phyloP scores from a whole-genome alignment of 2,329 filamentous ascomycete species.

The Clarireedia paspali region DNA sequence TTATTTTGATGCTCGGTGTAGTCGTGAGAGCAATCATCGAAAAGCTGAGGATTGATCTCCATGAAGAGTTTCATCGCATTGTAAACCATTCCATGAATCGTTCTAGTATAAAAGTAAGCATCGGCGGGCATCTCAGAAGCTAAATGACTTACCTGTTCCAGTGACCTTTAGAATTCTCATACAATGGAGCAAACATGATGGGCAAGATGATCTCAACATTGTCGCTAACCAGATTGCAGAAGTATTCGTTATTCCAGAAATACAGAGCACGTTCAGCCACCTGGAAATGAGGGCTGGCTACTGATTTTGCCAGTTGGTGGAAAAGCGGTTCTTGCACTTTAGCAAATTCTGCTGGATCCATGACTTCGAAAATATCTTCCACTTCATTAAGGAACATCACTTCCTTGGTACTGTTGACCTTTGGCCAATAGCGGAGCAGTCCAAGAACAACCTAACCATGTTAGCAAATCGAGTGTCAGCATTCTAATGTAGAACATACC shows the following conservation, averaged over 20 bases:
- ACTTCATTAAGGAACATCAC: slow-evolving; percentile 99
- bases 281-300: slow-evolving; percentile 97
- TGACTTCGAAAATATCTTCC: slow-evolving; percentile 98
- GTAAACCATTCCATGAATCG: slow-evolving; percentile 99
- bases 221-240: slow-evolving; percentile 97
- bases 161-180: slow-evolving; percentile 98
- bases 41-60: slow-evolving; percentile 98
- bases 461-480: slow-evolving; percentile 9
- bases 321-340: slow-evolving; percentile 98
- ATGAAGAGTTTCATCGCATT: slow-evolving; percentile 99
- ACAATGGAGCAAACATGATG: slow-evolving; percentile 98
- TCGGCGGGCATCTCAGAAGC: slow-evolving; percentile 3
- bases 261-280: slow-evolving; percentile 95
- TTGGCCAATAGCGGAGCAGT: slow-evolving; percentile 93
- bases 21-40: slow-evolving; percentile 96
- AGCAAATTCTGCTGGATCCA: slow-evolving; percentile 97
- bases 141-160: slow-evolving; percentile 68
- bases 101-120: slow-evolving; percentile 49
- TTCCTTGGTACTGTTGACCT: slow-evolving; percentile 98
- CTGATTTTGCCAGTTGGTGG: slow-evolving; percentile 94
- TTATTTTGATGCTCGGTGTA: slow-evolving; percentile 96
- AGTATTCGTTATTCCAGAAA: slow-evolving; percentile 99
- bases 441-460: slow-evolving; percentile 73
- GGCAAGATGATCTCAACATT: slow-evolving; percentile 97
- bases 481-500: slow-evolving; percentile 41